These are phyloP conservation scores for Vigna hirtella DNA, from an alignment of 306 rosid species.

Conservation along the genomic window DNA sequence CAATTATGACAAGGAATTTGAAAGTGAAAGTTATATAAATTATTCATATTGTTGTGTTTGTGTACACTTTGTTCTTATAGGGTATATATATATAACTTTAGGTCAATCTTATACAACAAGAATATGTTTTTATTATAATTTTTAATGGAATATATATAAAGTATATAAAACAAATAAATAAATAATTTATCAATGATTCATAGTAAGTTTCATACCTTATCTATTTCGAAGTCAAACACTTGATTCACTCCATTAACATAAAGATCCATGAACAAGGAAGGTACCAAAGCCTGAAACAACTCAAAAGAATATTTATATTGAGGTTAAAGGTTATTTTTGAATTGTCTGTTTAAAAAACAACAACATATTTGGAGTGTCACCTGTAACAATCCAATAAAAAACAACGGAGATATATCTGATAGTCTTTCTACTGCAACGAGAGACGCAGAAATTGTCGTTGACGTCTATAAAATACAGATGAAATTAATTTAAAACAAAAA, in stretches of 20 bases:
- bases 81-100: not conserved
- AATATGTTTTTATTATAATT: not conserved
- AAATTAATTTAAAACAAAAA: not conserved
- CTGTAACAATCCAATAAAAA: too few species aligned
- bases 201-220: not conserved
- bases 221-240: slow-evolving; percentile 7
- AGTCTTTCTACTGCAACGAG: too few species aligned
- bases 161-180: too few species aligned
- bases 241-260: slow-evolving; percentile 72
- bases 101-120: not conserved
- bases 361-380: not conserved
- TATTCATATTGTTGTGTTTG: not conserved
- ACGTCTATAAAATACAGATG: not conserved
- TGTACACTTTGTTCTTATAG: too few species aligned
- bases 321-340: not conserved
- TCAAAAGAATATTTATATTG: slow-evolving; percentile 17
- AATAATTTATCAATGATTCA: not conserved
- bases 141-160: too few species aligned
- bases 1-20: too few species aligned
- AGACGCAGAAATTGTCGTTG: not conserved
- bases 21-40: not conserved
- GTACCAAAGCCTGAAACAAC: slow-evolving; percentile 69
- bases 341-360: not conserved
- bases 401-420: too few species aligned
- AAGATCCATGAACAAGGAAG: slow-evolving; percentile 45